Percentiles rank a stretch among this genome's conserved stretches.
Evolutionary conservation across 352 stramenopile species (phyloP).

Genomic region (Pythium plurisporium): DNA sequence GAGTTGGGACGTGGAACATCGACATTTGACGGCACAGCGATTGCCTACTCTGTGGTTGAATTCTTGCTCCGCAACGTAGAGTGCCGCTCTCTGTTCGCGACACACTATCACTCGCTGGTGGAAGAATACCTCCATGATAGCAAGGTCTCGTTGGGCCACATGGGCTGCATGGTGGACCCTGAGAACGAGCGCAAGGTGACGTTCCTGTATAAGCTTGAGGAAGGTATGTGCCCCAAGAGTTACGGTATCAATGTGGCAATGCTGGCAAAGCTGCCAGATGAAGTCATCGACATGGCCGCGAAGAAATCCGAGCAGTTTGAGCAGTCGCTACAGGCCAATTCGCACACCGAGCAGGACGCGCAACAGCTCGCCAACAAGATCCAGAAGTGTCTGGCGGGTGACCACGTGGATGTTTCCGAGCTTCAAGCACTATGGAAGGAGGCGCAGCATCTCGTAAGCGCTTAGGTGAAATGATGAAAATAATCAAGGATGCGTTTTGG

Average conservation of each 20-base stretch:
- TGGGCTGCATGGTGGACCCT: conserved; percentile 79
- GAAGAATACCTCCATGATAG: conserved; percentile 75
- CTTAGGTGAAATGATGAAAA: background rate
- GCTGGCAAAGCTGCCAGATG: conserved; percentile 94
- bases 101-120: conserved; percentile 97
- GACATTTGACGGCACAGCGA: conserved; percentile 98
- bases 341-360: conserved; percentile 26
- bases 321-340: conserved; percentile 49
- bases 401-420: conserved; percentile 11
- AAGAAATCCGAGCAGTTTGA: conserved; percentile 91
- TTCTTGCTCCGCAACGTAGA: conserved; percentile 81
- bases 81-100: conserved; percentile 98
- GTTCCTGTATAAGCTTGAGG: conserved; percentile 98
- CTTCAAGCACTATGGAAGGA: conserved; percentile 26
- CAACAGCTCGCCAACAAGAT: conserved; percentile 21
- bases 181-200: conserved; percentile 93
- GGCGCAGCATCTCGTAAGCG: conserved; percentile 5
- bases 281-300: conserved; percentile 91
- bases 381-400: conserved; percentile 12
- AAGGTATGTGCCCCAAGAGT: conserved; percentile 96
- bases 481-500: background rate
- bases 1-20: conserved; percentile 98
- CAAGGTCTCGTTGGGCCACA: conserved; percentile 69
- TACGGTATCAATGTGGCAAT: conserved; percentile 99
- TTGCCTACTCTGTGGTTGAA: conserved; percentile 97